Evolutionary conservation across 2,329 filamentous ascomycete species (phyloP).

Genomic region (Paracamarosporium sp.): DNA sequence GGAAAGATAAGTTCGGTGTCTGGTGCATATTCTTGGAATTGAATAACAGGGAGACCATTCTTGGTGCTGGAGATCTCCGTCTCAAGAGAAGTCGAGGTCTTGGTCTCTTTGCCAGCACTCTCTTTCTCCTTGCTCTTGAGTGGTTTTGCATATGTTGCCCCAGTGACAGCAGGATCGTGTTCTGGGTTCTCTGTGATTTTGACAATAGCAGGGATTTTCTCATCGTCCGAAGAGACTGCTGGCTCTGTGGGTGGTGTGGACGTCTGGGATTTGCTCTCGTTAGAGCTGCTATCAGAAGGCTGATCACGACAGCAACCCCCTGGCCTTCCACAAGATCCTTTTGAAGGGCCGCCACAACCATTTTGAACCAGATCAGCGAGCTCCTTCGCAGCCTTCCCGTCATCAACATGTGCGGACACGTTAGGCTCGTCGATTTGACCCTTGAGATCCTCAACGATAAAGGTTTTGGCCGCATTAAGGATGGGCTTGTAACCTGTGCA

Average conservation of each 20-base stretch:
- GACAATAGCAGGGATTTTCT: constrained; percentile 32
- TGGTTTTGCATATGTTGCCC: constrained; percentile 40
- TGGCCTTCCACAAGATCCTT: constrained; percentile 43
- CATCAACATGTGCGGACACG: constrained; percentile 56
- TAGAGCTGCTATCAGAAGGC: constrained; percentile 36
- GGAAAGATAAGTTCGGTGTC: constrained; percentile 95
- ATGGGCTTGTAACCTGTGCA: constrained; percentile 96
- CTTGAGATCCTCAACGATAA: constrained; percentile 64
- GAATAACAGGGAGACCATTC: constrained; percentile 63
- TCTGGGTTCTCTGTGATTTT: constrained; percentile 27
- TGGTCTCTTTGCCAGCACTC: constrained; percentile 55
- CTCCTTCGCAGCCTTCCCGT: constrained; percentile 34
- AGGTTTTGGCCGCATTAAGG: constrained; percentile 89
- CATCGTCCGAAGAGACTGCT: constrained; percentile 32
- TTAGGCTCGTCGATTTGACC: constrained; percentile 56
- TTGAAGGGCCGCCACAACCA: constrained; percentile 31
- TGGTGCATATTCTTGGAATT: constrained; percentile 85
- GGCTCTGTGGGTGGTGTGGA: constrained; percentile 41
- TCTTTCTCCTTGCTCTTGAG: constrained; percentile 43
- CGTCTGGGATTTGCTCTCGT: constrained; percentile 30
- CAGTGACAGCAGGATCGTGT: constrained; percentile 32
- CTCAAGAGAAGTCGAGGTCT: constrained; percentile 46
- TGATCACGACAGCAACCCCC: constrained; percentile 47
- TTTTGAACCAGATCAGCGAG: constrained; percentile 28
- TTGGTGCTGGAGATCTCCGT: constrained; percentile 61